These are phyloP conservation scores for Candida maris DNA, from an alignment of 805 yeast species.

Conservation along the genomic window DNA sequence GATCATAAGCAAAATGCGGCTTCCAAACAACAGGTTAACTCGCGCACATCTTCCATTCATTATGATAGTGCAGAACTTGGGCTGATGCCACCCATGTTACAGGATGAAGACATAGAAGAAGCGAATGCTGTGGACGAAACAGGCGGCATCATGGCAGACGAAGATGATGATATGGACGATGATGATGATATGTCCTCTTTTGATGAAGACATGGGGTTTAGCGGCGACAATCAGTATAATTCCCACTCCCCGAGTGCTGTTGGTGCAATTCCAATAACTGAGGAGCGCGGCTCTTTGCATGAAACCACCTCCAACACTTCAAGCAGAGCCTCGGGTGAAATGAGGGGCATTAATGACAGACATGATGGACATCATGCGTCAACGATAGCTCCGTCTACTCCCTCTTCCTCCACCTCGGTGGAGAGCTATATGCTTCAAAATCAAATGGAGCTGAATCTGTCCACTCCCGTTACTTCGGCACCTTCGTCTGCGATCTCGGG, in stretches of 20 bases:
- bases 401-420: slow-evolving; percentile 6
- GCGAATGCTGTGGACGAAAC: slow-evolving; percentile 14
- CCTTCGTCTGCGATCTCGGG: slow-evolving; percentile 8
- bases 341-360: no score
- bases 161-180: slow-evolving; percentile 20
- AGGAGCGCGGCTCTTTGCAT: background rate
- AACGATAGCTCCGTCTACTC: background rate
- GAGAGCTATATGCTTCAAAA: background rate
- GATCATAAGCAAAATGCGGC: background rate
- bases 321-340: background rate
- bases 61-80: no score
- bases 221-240: slow-evolving; percentile 10
- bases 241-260: background rate
- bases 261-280: background rate
- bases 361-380: background rate
- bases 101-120: slow-evolving; percentile 16
- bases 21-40: slow-evolving; percentile 1
- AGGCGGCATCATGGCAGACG: slow-evolving; percentile 9
- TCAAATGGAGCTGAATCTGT: background rate
- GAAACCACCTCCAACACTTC: background rate
- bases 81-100: no score
- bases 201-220: slow-evolving; percentile 21
- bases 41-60: no score
- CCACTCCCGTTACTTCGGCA: slow-evolving; percentile 7
- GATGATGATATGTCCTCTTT: slow-evolving; percentile 31